These are phyloP conservation scores for Moesziomyces antarcticus DNA, from an alignment of 1,284 basidiomycete species.

Conservation along the genomic window DNA sequence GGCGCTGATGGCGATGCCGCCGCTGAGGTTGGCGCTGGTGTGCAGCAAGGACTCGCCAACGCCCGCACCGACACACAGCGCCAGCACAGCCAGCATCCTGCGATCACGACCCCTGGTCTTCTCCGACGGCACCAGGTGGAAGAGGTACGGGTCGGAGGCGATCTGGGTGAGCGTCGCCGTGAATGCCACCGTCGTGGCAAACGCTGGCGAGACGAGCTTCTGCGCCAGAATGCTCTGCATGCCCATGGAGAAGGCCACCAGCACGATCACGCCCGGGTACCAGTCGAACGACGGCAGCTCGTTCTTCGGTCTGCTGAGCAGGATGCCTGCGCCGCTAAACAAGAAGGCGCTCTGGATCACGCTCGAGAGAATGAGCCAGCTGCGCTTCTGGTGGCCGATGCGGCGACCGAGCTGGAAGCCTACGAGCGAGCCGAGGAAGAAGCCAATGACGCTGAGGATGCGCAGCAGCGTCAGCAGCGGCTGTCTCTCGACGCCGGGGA, in stretches of 20 bases:
- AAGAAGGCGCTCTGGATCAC: conserved; percentile 53
- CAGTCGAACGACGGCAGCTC: conserved; percentile 51
- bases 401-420: conserved; percentile 34
- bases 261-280: conserved; percentile 50
- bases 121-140: conserved; percentile 40
- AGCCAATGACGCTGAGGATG: conserved; percentile 45
- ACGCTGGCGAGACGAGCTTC: conserved; percentile 57
- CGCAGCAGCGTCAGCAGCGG: conserved; percentile 55
- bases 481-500: conserved; percentile 38
- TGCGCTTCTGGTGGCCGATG: conserved; percentile 50
- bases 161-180: conserved; percentile 62
- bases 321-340: conserved; percentile 52
- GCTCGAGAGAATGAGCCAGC: conserved; percentile 45
- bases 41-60: conserved; percentile 56
- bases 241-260: conserved; percentile 53
- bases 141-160: conserved; percentile 60
- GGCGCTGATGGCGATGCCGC: conserved; percentile 51
- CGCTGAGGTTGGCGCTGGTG: conserved; percentile 41
- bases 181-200: conserved; percentile 61
- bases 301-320: conserved; percentile 48
- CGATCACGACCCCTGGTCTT: conserved; percentile 50
- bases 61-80: conserved; percentile 52
- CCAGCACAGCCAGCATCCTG: conserved; percentile 48
- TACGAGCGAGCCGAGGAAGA: conserved; percentile 53
- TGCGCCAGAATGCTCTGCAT: conserved; percentile 59